These are phyloP conservation scores for Hypericum perforatum DNA, from an alignment of 345 rosid genomes.

Conservation along the genomic window DNA sequence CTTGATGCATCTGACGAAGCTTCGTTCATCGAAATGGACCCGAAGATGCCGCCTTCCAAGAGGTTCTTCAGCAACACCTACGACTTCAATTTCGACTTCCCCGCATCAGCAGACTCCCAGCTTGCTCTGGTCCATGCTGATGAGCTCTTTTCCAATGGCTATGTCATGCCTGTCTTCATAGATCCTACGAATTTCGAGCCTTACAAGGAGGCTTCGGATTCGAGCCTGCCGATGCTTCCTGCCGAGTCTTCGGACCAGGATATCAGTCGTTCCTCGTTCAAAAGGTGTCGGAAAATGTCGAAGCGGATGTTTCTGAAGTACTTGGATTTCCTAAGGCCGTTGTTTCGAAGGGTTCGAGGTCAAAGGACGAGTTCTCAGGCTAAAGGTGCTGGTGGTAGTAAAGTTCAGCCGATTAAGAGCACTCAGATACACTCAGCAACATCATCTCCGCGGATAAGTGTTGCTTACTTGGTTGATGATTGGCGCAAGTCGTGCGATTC, in stretches of 20 bases:
- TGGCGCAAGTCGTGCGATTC: slow-evolving; percentile 81
- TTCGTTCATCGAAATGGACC: slow-evolving; percentile 95
- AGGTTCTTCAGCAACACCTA: slow-evolving; percentile 57
- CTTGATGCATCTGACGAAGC: slow-evolving; percentile 61
- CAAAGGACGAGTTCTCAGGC: slow-evolving; percentile 29
- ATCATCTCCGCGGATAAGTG: slow-evolving; percentile 62
- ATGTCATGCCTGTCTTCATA: slow-evolving; percentile 50
- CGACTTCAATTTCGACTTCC: slow-evolving; percentile 74
- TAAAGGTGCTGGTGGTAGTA: slow-evolving; percentile 25
- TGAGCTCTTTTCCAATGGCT: slow-evolving; percentile 75
- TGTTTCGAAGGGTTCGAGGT: slow-evolving; percentile 44
- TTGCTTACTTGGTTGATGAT: slow-evolving; percentile 44
- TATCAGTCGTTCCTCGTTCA: slow-evolving; percentile 29
- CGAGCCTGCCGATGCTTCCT: slow-evolving; percentile 15
- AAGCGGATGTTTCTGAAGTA: slow-evolving; percentile 52
- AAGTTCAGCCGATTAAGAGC: slow-evolving; percentile 22
- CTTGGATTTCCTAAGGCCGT: slow-evolving; percentile 59
- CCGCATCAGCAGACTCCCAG: slow-evolving; percentile 41
- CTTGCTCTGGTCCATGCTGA: slow-evolving; percentile 62
- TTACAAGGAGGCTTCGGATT: slow-evolving; percentile 18
- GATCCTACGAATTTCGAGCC: slow-evolving; percentile 34
- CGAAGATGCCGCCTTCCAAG: slow-evolving; percentile 79
- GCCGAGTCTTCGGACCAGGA: slow-evolving; percentile 11
- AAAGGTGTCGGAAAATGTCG: slow-evolving; percentile 48
- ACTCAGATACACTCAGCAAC: slow-evolving; percentile 45